Conservation (phyloP, 768 basidiomycete species). For the Pluteus cervinus region DNA sequence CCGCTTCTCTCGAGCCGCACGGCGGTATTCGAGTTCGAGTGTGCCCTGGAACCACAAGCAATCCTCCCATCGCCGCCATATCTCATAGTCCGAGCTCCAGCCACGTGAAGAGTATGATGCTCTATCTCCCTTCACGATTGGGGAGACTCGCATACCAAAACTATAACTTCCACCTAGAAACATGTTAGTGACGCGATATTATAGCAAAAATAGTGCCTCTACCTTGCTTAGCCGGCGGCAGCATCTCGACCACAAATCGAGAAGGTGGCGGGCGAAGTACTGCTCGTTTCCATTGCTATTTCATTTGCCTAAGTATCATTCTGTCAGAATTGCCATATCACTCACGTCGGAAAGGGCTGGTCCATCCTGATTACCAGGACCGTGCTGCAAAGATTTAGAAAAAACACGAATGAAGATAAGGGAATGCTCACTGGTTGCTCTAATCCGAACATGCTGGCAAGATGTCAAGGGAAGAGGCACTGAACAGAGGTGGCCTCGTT, state of each 20-base stretch:
- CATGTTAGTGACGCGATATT: constrained; percentile 10
- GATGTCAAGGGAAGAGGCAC: too few species aligned
- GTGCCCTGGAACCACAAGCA: constrained; percentile 70
- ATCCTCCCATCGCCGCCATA: constrained; percentile 82
- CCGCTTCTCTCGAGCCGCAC: constrained; percentile 61
- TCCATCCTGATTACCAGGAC: constrained; percentile 16
- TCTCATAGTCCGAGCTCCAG: constrained; percentile 51
- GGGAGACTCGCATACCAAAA: constrained; percentile 58
- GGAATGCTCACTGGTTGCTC: constrained; percentile 2
- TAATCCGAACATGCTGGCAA: background rate
- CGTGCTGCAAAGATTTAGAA: constrained; percentile 8
- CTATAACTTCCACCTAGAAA: constrained; percentile 42
- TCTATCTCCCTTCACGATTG: constrained; percentile 31
- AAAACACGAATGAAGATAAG: background rate
- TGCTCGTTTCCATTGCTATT: constrained; percentile 55
- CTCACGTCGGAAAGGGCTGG: constrained; percentile 19
- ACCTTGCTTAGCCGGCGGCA: constrained; percentile 57
- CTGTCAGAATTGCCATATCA: constrained; percentile 1
- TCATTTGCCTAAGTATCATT: too few species aligned
- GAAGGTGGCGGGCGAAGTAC: constrained; percentile 54
- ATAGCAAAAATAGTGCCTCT: constrained; percentile 9
- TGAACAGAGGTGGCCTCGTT: too few species aligned
- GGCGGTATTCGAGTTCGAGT: constrained; percentile 59
- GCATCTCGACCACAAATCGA: constrained; percentile 52
- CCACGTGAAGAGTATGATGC: constrained; percentile 31